Evolutionary conservation across 1,284 basidiomycete genomes (phyloP).

Genomic region (Sanghuangporus sanghuang): DNA sequence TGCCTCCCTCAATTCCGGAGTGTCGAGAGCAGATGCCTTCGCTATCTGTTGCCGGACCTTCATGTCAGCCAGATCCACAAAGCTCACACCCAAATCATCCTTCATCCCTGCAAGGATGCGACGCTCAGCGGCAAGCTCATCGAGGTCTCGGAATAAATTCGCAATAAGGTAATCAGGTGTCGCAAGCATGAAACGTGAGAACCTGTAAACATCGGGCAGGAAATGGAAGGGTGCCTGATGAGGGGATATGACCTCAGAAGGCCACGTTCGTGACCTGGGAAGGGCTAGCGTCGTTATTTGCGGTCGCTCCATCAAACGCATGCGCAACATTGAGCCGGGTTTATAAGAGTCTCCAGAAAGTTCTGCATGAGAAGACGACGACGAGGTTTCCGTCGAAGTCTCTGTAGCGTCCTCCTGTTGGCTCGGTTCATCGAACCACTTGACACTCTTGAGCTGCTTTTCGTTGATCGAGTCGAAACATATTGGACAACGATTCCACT

Average conservation of each 20-base stretch:
- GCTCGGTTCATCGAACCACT: conserved; percentile 60
- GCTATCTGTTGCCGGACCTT: conserved; percentile 75
- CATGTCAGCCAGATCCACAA: conserved; percentile 74
- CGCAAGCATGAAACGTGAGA: conserved; percentile 94
- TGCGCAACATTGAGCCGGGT: conserved; percentile 58
- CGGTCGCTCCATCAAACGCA: conserved; percentile 91
- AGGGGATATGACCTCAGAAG: conserved; percentile 85
- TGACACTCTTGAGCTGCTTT: conserved; percentile 89
- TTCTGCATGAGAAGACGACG: conserved; percentile 32
- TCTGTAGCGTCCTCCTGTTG: conserved; percentile 36
- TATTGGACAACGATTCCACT: conserved; percentile 91
- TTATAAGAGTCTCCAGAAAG: conserved; percentile 34
- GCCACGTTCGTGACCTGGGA: conserved; percentile 90
- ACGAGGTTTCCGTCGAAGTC: conserved; percentile 35
- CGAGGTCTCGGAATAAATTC: conserved; percentile 72
- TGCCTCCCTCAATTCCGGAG: conserved; percentile 46
- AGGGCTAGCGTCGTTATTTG: conserved; percentile 95
- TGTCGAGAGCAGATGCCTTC: conserved; percentile 72
- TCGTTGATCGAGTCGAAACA: conserved; percentile 93
- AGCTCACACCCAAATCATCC: conserved; percentile 75
- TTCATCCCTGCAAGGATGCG: conserved; percentile 56
- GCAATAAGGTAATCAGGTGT: conserved; percentile 78
- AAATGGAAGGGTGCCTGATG: conserved; percentile 95
- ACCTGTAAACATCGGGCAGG: conserved; percentile 86
- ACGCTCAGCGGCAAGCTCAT: conserved; percentile 67